These are phyloP conservation scores for Xylaria sp. DNA, from an alignment of 2,329 filamentous ascomycete genomes.

Conservation along the genomic window DNA sequence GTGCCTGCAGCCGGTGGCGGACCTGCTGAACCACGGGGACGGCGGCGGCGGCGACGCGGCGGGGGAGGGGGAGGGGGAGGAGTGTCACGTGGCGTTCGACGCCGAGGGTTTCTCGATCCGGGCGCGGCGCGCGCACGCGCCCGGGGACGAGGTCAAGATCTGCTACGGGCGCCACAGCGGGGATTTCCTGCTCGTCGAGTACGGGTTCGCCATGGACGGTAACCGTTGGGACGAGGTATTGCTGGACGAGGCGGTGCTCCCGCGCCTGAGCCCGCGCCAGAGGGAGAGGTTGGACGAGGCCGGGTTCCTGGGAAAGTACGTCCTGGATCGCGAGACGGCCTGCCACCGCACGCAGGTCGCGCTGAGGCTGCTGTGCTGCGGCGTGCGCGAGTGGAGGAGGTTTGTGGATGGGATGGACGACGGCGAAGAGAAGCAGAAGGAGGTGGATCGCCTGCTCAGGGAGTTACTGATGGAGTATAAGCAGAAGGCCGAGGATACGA, in stretches of 20 bases:
- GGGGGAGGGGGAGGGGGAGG: too few relatives aligned
- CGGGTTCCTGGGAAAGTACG: slow-evolving; percentile 55
- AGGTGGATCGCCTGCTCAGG: slow-evolving; percentile 44
- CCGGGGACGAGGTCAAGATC: slow-evolving; percentile 68
- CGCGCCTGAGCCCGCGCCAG: slow-evolving; percentile 40
- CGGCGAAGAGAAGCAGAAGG: slow-evolving; percentile 45
- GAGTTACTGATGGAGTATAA: slow-evolving; percentile 44
- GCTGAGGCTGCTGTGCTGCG: slow-evolving; percentile 46
- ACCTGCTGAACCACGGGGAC: slow-evolving; percentile 67
- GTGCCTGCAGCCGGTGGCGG: slow-evolving; percentile 71
- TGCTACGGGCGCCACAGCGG: slow-evolving; percentile 73
- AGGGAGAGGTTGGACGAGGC: slow-evolving; percentile 45
- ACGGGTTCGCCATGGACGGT: slow-evolving; percentile 51
- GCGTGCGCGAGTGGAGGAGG: slow-evolving; percentile 45
- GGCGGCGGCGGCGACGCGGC: too few relatives aligned
- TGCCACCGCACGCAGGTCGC: slow-evolving; percentile 62
- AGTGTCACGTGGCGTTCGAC: slow-evolving; percentile 57
- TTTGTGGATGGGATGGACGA: slow-evolving; percentile 52
- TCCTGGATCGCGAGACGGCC: slow-evolving; percentile 51
- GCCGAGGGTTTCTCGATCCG: slow-evolving; percentile 56
- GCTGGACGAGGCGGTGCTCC: slow-evolving; percentile 51
- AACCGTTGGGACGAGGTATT: slow-evolving; percentile 56
- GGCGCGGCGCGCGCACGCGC: slow-evolving; percentile 51
- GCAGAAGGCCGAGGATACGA: slow-evolving; percentile 34
- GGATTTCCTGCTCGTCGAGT: slow-evolving; percentile 73